Evolutionary conservation across 2,329 filamentous ascomycete genomes (phyloP), one percentile per base, ranked within the genome.

Genomic region (Ampelomyces quisqualis): DNA sequence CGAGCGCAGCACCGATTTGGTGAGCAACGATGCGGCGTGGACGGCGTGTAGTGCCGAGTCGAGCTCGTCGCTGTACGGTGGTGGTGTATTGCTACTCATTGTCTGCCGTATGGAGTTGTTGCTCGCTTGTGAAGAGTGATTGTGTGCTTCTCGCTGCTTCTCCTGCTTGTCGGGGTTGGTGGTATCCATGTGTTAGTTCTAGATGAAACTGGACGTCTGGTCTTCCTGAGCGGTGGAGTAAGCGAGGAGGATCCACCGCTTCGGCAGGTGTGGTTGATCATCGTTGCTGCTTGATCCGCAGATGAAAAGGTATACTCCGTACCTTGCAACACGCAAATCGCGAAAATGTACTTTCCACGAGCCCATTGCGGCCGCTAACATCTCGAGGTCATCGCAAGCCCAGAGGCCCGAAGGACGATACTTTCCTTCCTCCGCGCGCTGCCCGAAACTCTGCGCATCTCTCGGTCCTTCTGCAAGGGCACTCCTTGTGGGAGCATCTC

Each of bases 21-120:
- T 84, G 24, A 84, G 70, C 11, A 78, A 64, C 3, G 78, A 74
- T 36, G 80, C 80, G 46, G 74, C 70, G 51, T 79, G 75, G 13
- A 82, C 77, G 14, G 77, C 73, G 21, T 47, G 53, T 28, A 64
- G 49, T 23, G 67, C 67, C 38, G 60, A 47, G 33, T 36, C 15
- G 27, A 69, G 58, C 47, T 70, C 67, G 14, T 47, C 45, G 23
- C 51, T 27, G 43, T 64, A 63, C 15, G 53, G 47, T 17, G 45
- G 13, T 29, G 36, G 20, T 30, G 39, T 45, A 38, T 19, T 38
- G 27, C 21, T 40, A 14, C 18, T 33, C 35, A 28, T 42, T 42
- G 33, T 40, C 21, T 21, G 21, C 13, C 4, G 44, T 40, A 19
- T 19, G 40, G 23, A 14, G 19, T 19, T 21, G 21, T 17, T n/a